Evolutionary conservation across 768 basidiomycete species (phyloP).

Genomic region (Phanerochaete carnosa): DNA sequence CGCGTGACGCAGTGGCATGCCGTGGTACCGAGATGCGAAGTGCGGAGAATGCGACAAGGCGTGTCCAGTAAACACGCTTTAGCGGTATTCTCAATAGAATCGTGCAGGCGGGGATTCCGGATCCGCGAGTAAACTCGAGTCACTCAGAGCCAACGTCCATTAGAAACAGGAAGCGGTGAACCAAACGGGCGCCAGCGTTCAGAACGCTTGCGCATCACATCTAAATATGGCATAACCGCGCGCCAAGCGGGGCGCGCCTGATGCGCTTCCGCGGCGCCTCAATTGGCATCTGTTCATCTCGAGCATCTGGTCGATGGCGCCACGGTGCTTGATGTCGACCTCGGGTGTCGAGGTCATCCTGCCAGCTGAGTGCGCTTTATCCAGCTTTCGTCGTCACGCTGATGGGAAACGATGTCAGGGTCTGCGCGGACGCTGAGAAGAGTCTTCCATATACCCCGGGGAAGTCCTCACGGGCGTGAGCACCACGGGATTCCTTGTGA

Average conservation of each 20-base stretch:
- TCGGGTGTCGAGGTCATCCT: constrained; percentile 74
- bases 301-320: constrained; percentile 80
- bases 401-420: not conserved
- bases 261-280: too few relatives aligned
- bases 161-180: too few relatives aligned
- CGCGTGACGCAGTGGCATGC: not conserved
- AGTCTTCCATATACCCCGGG: constrained; percentile 61
- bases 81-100: too few relatives aligned
- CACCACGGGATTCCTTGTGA: constrained; percentile 96
- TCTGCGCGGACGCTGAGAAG: not conserved
- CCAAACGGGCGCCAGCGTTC: too few relatives aligned
- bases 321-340: constrained; percentile 86
- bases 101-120: too few relatives aligned
- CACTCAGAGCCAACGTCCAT: too few relatives aligned
- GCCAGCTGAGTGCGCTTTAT: constrained; percentile 99
- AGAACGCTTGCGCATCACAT: too few relatives aligned
- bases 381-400: constrained; percentile 93
- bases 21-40: not conserved
- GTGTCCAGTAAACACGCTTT: constrained; percentile 84
- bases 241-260: too few relatives aligned
- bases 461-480: constrained; percentile 97
- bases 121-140: too few relatives aligned
- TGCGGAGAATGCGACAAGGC: not conserved
- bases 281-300: constrained; percentile 97
- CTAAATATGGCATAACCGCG: too few relatives aligned